Percentiles rank a stretch among this genome's conserved stretches.
Evolutionary conservation across 2,329 filamentous ascomycete genomes (phyloP).

Genomic region (Aspergillus viridinutans): DNA sequence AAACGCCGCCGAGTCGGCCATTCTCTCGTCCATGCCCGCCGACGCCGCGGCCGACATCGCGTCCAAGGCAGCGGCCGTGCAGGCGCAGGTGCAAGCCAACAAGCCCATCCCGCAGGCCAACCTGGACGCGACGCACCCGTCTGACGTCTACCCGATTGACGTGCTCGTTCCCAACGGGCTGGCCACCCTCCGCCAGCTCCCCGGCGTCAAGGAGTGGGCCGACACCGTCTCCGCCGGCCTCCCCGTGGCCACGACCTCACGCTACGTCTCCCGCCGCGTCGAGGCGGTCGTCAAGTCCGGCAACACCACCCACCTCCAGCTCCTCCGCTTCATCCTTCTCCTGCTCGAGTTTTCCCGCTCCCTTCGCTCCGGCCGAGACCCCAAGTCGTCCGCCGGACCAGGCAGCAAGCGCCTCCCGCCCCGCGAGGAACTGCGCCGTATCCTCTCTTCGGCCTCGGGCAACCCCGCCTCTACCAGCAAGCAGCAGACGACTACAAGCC

Average conservation of each 20-base stretch:
- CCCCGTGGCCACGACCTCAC: conserved; percentile 37
- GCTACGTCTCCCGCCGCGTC: conserved; percentile 44
- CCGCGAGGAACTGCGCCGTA: conserved; percentile 37
- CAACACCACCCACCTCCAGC: conserved; percentile 39
- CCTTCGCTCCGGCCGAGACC: conserved; percentile 27
- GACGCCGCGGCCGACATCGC: conserved; percentile 28
- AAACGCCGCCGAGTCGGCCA: conserved; percentile 39
- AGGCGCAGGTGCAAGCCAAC: conserved; percentile 42
- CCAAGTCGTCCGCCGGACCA: conserved; percentile 21
- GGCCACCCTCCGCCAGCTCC: conserved; percentile 40
- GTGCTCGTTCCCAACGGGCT: conserved; percentile 39
- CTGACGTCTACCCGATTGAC: conserved; percentile 44
- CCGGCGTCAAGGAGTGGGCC: conserved; percentile 41
- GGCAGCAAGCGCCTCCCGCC: conserved; percentile 39
- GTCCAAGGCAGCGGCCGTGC: conserved; percentile 30
- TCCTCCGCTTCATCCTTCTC: conserved; percentile 43
- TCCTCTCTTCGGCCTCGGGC: conserved; percentile 29
- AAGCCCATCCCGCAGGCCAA: conserved; percentile 45
- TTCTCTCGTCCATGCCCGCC: conserved; percentile 40
- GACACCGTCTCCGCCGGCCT: conserved; percentile 33
- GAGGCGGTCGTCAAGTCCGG: conserved; percentile 35
- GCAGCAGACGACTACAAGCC: conserved; percentile 7
- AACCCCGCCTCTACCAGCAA: conserved; percentile 14
- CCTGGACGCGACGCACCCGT: conserved; percentile 40
- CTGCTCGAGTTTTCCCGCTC: conserved; percentile 40